These are phyloP conservation scores for Aspergillus sp. DNA, from an alignment of 2,329 filamentous ascomycete species.

Conservation along the genomic window DNA sequence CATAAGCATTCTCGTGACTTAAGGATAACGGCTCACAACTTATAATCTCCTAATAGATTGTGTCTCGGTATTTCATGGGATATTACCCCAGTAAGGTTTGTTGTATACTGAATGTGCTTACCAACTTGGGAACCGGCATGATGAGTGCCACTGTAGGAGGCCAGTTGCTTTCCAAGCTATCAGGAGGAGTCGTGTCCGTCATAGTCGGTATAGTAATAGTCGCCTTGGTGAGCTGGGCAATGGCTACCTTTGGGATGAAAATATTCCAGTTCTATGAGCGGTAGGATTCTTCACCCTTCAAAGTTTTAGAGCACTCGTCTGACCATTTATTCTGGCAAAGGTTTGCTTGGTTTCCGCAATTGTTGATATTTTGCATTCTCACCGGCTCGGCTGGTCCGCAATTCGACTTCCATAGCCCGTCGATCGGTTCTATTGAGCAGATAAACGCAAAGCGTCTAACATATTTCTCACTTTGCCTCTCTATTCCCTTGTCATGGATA, in stretches of 20 bases:
- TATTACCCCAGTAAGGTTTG: constrained; percentile 46
- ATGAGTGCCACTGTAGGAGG: constrained; percentile 47
- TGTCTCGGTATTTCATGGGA: constrained; percentile 47
- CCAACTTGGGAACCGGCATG: constrained; percentile 48
- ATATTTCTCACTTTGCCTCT: constrained; percentile 42
- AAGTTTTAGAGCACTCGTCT: background rate
- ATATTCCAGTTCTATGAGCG: constrained; percentile 49
- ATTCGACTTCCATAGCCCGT: constrained; percentile 35
- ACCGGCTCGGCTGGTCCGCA: constrained; percentile 42
- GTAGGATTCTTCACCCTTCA: constrained; percentile 22
- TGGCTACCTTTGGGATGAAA: constrained; percentile 45
- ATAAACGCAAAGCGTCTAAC: constrained; percentile 41
- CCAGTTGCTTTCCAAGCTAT: constrained; percentile 47
- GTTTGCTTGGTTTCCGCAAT: constrained; percentile 45
- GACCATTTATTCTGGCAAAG: constrained; percentile 17
- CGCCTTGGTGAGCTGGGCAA: constrained; percentile 36
- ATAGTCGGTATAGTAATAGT: constrained; percentile 44
- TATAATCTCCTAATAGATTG: constrained; percentile 33
- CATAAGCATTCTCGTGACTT: background rate
- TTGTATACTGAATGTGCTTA: constrained; percentile 45
- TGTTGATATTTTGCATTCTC: constrained; percentile 45
- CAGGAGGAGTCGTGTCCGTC: constrained; percentile 41
- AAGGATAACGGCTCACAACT: constrained; percentile 9
- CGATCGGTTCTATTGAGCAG: constrained; percentile 27
- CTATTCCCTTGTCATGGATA: constrained; percentile 38